Evolutionary conservation across 2,329 filamentous ascomycete genomes (phyloP).

Genomic region (Fusarium protoensiforme): DNA sequence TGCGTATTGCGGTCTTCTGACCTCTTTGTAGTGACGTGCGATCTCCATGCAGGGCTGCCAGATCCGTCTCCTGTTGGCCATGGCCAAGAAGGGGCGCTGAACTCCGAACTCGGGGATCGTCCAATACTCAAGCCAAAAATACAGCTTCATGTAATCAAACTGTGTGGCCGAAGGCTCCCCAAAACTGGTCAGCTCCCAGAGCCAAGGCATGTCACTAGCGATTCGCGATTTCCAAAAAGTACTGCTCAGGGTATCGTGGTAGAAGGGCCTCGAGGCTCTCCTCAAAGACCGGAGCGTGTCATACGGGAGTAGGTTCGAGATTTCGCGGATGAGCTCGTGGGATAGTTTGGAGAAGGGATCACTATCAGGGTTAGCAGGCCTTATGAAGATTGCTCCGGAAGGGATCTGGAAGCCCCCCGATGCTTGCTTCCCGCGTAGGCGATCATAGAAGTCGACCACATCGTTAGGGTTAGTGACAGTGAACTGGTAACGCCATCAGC

Average conservation of each 20-base stretch:
- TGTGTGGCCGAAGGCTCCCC: background rate
- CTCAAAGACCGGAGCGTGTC: background rate
- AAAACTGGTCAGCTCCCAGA: background rate
- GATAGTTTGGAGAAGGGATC: constrained; percentile 1
- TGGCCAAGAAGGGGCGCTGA: background rate
- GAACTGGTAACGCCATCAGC: background rate
- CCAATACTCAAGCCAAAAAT: background rate
- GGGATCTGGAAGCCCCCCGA: background rate
- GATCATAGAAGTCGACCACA: background rate
- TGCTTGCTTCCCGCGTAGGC: background rate
- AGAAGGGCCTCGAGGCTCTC: background rate
- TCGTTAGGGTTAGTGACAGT: background rate
- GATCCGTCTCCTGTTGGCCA: constrained; percentile 15
- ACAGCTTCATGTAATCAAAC: background rate
- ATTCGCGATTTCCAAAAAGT: constrained; percentile 8
- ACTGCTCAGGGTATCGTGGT: background rate
- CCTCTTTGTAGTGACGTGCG: background rate
- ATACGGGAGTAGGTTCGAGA: background rate
- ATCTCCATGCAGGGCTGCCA: constrained; percentile 1
- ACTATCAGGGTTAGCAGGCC: background rate
- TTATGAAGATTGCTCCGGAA: no score
- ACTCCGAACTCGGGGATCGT: background rate
- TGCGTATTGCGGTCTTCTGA: no score
- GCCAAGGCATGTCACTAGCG: background rate
- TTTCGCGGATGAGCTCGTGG: background rate